Evolutionary conservation across 345 rosid species (phyloP).

Genomic region (Hevea brasiliensis): DNA sequence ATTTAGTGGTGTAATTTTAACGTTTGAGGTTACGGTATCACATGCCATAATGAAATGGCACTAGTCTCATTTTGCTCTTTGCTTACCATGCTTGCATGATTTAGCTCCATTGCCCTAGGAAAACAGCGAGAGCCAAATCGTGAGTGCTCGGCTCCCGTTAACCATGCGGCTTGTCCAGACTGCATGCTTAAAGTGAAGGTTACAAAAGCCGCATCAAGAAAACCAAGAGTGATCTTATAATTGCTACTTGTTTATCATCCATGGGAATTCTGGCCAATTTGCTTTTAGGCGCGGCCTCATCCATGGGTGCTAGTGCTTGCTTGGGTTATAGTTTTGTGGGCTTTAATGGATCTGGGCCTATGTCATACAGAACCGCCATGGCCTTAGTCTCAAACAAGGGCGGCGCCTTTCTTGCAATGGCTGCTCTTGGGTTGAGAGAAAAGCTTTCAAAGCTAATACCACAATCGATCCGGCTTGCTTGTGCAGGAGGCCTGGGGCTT

Average conservation of each 20-base stretch:
- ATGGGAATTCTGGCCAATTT: slow-evolving; percentile 83
- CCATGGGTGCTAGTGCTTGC: slow-evolving; percentile 87
- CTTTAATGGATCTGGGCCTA: slow-evolving; percentile 73
- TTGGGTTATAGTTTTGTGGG: slow-evolving; percentile 77
- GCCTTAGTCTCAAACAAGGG: slow-evolving; percentile 71
- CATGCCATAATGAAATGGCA: too few relatives aligned
- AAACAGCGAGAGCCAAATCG: slow-evolving; percentile 17
- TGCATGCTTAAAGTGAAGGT: slow-evolving; percentile 58
- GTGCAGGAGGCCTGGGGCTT: slow-evolving; percentile 74
- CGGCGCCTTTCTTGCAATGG: slow-evolving; percentile 51
- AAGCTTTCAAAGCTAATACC: slow-evolving; percentile 68
- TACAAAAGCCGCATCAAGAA: slow-evolving; percentile 59
- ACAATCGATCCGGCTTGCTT: slow-evolving; percentile 55
- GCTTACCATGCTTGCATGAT: slow-evolving; percentile 61
- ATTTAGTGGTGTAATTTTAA: neutral
- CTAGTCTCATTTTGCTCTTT: neutral
- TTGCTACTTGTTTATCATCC: slow-evolving; percentile 65
- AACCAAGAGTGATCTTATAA: slow-evolving; percentile 71
- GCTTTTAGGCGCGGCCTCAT: slow-evolving; percentile 83
- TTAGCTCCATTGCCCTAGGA: slow-evolving; percentile 39
- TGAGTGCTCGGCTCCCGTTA: slow-evolving; percentile 52
- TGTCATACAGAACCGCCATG: slow-evolving; percentile 65
- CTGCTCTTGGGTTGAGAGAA: slow-evolving; percentile 65
- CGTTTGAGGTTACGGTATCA: neutral
- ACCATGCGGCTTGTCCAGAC: slow-evolving; percentile 42